phyloP scores from a whole-genome alignment of 1,284 basidiomycete genomes.

The Sanguinoderma infundibulare region DNA sequence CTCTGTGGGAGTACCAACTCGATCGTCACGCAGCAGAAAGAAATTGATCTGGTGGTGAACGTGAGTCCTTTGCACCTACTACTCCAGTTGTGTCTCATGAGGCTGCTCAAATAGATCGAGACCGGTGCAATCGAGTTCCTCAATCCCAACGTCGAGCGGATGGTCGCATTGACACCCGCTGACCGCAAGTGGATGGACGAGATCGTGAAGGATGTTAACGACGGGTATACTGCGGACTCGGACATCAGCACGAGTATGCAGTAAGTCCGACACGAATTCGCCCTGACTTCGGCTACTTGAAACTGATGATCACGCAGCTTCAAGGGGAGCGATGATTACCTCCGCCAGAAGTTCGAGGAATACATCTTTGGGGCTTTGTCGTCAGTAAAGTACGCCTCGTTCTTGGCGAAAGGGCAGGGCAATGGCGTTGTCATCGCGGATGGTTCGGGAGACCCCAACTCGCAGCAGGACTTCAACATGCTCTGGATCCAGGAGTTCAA shows the following conservation, averaged over 20 bases:
- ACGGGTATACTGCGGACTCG: slow-evolving; percentile 69
- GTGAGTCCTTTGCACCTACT: slow-evolving; percentile 46
- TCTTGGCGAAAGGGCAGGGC: slow-evolving; percentile 67
- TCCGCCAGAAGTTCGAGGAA: slow-evolving; percentile 88
- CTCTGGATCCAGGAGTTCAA: slow-evolving; percentile 86
- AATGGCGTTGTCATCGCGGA: slow-evolving; percentile 68
- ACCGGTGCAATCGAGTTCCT: slow-evolving; percentile 84
- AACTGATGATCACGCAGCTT: slow-evolving; percentile 53
- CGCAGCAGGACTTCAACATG: slow-evolving; percentile 79
- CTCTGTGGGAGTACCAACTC: slow-evolving; percentile 94
- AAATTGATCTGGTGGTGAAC: slow-evolving; percentile 92
- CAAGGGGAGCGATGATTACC: slow-evolving; percentile 92
- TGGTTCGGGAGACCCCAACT: slow-evolving; percentile 54
- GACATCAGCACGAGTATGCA: slow-evolving; percentile 61
- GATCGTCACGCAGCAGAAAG: slow-evolving; percentile 93
- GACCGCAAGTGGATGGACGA: slow-evolving; percentile 97
- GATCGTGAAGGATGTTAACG: slow-evolving; percentile 44
- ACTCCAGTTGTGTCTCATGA: not conserved
- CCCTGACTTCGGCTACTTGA: not conserved
- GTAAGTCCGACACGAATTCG: slow-evolving; percentile 47
- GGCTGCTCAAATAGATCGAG: slow-evolving; percentile 64
- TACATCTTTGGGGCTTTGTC: slow-evolving; percentile 83
- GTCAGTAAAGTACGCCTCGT: slow-evolving; percentile 88
- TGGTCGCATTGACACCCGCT: slow-evolving; percentile 84
- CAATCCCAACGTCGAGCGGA: slow-evolving; percentile 79